phyloP scores from a whole-genome alignment of 768 basidiomycete species.

The Rossbeevera mucosa region DNA sequence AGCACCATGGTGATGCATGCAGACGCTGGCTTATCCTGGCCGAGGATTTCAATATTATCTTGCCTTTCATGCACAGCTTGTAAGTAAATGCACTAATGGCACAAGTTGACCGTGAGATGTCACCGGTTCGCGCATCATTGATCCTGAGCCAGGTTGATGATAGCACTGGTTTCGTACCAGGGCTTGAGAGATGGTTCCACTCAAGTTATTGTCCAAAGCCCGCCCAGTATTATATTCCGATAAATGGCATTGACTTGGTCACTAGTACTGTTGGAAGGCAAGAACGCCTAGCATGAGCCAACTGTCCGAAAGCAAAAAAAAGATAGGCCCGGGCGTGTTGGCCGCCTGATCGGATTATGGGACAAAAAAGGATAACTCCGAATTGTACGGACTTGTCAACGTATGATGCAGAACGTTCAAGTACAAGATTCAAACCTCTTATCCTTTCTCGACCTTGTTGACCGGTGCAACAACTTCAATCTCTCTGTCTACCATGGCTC shows the following conservation, averaged over 20 bases:
- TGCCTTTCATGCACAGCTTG: neutral
- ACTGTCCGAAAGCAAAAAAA: too few species aligned
- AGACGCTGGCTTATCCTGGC: too few species aligned
- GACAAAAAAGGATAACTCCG: neutral
- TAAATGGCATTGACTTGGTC: neutral
- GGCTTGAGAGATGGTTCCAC: too few species aligned
- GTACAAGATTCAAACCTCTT: neutral
- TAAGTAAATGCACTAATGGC: neutral
- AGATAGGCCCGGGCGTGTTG: too few species aligned
- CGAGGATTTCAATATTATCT: too few species aligned
- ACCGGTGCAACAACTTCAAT: conserved; percentile 68
- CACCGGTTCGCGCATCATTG: neutral
- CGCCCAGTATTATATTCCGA: too few species aligned
- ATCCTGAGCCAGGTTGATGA: neutral
- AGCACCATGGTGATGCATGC: neutral
- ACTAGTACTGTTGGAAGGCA: neutral
- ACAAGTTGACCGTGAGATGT: neutral
- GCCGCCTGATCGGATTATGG: neutral
- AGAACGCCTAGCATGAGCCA: neutral
- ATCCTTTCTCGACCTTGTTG: conserved; percentile 60
- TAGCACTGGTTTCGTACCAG: neutral
- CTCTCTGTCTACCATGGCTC: conserved; percentile 28
- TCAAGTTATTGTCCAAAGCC: too few species aligned
- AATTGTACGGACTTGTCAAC: neutral
- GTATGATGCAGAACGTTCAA: conserved; percentile 4